Base-by-base conservation (phyloP, 164 flowering plant genomes). In the Aristolochia fimbriata region DNA sequence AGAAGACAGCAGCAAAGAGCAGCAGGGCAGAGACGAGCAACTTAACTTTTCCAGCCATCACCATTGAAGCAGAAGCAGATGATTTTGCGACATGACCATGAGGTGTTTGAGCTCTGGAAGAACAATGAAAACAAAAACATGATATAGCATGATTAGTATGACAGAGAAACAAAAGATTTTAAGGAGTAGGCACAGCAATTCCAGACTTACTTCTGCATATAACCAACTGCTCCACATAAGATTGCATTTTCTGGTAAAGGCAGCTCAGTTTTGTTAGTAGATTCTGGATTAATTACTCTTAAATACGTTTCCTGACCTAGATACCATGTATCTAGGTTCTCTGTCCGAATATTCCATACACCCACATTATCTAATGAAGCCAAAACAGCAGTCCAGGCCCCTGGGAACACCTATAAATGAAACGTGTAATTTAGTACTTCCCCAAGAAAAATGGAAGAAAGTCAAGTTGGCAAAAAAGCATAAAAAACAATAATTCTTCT, bases 361-460 rank as follows among this genome's bases (percentile, higher is more conserved):
- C 98, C 98, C 30, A 83, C 96, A 65, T 89, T 92, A 79, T 89
- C 98, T 8, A 92, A 83, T 3, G 96, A 89, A 48, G 84, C 70
- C 61, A 92, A 65, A 46, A 92, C 74, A 46, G 91, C 93, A 3
- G 96, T 87, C 98, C 98, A 92, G 45, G 98, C 98, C 27, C 88
- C 93, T 19, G 98, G 98, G 62, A 75, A 92, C 41, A 89, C 98
- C 98, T 58, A 58, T 33, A n/a, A 33, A 43, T 16, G 49, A 58
- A 43, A 58, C 49, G 0, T 58, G 23, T 8, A 31, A 56, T 11
- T 15, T 30, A n/a, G 45, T 46, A 16, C 52, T 5, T 13, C 5
- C 22, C 6, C 52, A 49, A 17, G 12, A 31, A 37, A 37, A 37
- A 37, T 37, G 4, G 43, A 37, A 37, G 43, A 37, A 37, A 37